Base-by-base conservation (phyloP, 352 stramenopile species). In the Globisporangium middletonii region DNA sequence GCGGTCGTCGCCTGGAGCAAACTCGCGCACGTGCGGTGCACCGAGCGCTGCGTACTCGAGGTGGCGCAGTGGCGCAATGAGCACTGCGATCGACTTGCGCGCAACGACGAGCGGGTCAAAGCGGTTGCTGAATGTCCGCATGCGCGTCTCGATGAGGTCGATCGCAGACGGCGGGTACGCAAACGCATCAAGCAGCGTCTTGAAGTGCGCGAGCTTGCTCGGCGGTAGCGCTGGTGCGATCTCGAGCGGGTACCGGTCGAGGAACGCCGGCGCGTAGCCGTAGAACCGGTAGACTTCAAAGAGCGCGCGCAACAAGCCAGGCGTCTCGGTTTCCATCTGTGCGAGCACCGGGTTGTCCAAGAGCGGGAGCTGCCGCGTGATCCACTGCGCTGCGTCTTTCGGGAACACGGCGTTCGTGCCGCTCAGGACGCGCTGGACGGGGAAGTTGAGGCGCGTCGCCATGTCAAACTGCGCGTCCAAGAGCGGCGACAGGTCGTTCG, bases 281-380 rank as follows among this genome's bases (percentile, higher is more conserved):
- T 94, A 93, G 59, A 94, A 94, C 1, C 75, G 61, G 52, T 94
- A 94, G 33, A 94, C 77, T 41, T 86, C 77, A 47, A 83, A 78
- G 15, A 94, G 62, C 19, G 72, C 68, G 19, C 72, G 62, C 8
- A 88, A 53, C 45, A 92, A 79, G 0, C 73, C 73, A 1, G 67
- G 59, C 8, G 65, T 72, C 27, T 73, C 63, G 0, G 65, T 26
- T 26, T 86, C 75, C 26, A 89, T 73, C 49, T 75, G 58, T 0
- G 19, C 30, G n/a, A 86, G 64, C 53, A 75, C 65, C 0, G 79
- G 79, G 44, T 92, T 80, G 12, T 88, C 75, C 3, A 92, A 55
- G 16, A 84, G 69, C n/a, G 76, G 51, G 30, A 78, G 59, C 43
- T 89, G 77, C 7, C 62, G 67, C 3, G 44, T 45, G 45, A 93